Conservation (phyloP, 805 yeast genomes). For the Lachancea kluyveri region DNA sequence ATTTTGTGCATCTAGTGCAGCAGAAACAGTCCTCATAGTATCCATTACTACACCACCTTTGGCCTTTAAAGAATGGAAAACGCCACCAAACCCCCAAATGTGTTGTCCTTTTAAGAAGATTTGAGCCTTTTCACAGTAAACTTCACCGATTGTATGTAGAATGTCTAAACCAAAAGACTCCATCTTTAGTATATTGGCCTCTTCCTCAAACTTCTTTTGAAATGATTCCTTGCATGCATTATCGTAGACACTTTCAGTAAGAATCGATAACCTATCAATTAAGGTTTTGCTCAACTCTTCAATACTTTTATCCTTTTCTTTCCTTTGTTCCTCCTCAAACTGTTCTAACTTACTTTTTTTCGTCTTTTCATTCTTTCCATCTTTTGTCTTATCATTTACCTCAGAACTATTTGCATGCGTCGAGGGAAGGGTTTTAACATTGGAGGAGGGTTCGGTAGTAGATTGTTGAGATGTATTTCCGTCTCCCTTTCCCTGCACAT, state of each 20-base stretch:
- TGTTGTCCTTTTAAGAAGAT: conserved; percentile 61
- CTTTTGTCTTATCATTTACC: conserved; percentile 6
- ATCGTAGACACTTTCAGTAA: conserved; percentile 59
- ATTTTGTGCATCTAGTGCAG: conserved; percentile 73
- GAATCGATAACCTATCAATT: conserved; percentile 44
- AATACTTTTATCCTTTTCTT: conserved; percentile 60
- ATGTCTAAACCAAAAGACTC: conserved; percentile 84
- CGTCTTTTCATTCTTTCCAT: conserved; percentile 30
- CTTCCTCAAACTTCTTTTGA: conserved; percentile 59
- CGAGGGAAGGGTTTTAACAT: not conserved
- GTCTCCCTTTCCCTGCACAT: conserved; percentile 4
- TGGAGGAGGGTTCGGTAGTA: not conserved
- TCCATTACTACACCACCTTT: conserved; percentile 70
- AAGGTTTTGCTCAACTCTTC: conserved; percentile 56
- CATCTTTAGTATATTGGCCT: conserved; percentile 76
- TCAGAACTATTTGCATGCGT: conserved; percentile 2
- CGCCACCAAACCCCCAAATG: conserved; percentile 63
- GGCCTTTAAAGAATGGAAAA: conserved; percentile 64
- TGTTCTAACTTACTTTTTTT: conserved; percentile 44
- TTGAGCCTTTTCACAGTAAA: conserved; percentile 58
- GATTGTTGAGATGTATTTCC: conserved; percentile 2
- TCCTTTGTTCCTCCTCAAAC: conserved; percentile 70
- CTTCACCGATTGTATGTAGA: conserved; percentile 66
- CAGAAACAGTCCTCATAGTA: conserved; percentile 61
- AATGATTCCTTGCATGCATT: conserved; percentile 59